Evolutionary conservation across 192 early-diverging fungal genomes (phyloP), one percentile per base, ranked within the genome.

Genomic region (Umbelopsis ramanniana): DNA sequence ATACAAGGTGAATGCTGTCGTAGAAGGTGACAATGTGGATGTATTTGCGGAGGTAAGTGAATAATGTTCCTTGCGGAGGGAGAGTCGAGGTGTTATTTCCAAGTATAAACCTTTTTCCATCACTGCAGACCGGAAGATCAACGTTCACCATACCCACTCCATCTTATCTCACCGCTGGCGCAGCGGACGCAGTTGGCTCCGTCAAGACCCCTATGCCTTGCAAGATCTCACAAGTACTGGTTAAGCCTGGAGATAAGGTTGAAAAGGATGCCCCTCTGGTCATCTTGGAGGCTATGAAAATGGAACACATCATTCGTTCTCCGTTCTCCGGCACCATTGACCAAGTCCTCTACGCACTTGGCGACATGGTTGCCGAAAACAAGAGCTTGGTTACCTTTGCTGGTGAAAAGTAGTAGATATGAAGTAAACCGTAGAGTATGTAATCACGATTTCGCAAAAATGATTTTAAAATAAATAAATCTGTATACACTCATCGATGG

Each of bases 271-370:
- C 89, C 53, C 86, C 89, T 45, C 78, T 98, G 37, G 80, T 97
- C 3, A 86, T 98, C 37, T 82, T 98, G 37, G 97, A 98, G 74
- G 97, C 97, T 21, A 98, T 98, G 97, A 98, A 98, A 87, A 98
- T 98, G 97, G 97, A 98, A 87, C 96, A 97, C 70, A 87, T 94
- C 52, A 92, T 98, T 70, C 90, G 89, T 75, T 90, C 94, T 1
- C 95, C 95, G 5, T 66, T 81, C 37, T 80, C 86, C 14, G 96
- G 94, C 21, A 83, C 82, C 6, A 77, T 98, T 66, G 82, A 88
- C 38, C 85, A 89, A 48, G 87, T 98, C 22, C 84, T 88, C 72
- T 97, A 92, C 79, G 89, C 81, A 43, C 90, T 94, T 5, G 96
- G 96, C 35, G 95, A 97, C 40, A 78, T 97, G 74, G 96, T 97